These are phyloP conservation scores for Naganishia albida DNA, from an alignment of 1,284 basidiomycete species.

Conservation along the genomic window DNA sequence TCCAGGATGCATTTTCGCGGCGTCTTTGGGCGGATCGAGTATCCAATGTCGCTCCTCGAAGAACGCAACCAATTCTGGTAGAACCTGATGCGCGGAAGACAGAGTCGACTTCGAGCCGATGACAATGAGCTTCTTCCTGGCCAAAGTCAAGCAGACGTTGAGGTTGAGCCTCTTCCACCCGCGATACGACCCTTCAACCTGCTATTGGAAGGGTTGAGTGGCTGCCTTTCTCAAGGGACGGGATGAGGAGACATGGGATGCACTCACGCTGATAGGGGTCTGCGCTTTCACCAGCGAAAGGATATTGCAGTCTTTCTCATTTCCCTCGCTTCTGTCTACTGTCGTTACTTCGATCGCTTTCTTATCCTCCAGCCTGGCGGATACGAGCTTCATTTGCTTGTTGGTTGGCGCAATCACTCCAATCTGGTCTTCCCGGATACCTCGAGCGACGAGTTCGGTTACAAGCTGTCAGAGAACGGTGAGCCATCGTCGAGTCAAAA, in stretches of 20 bases:
- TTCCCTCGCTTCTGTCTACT: constrained; percentile 90
- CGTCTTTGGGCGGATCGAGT: constrained; percentile 4
- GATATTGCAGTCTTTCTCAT: constrained; percentile 93
- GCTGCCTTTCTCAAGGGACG: no score
- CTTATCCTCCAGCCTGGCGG: constrained; percentile 49
- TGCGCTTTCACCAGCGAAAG: constrained; percentile 91
- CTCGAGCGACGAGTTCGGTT: constrained; percentile 65
- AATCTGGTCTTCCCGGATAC: constrained; percentile 69
- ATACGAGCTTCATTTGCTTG: constrained; percentile 82
- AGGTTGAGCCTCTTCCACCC: constrained; percentile 90
- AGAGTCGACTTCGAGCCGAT: constrained; percentile 83
- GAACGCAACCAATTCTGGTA: constrained; percentile 71
- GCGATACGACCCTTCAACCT: constrained; percentile 87
- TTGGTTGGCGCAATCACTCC: constrained; percentile 89
- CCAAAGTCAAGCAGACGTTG: constrained; percentile 86
- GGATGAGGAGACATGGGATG: no score
- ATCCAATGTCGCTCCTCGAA: constrained; percentile 74
- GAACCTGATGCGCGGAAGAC: constrained; percentile 59
- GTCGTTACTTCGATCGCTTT: constrained; percentile 83
- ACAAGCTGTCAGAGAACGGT: constrained; percentile 58
- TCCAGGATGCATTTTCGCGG: background rate
- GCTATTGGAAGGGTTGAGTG: constrained; percentile 15
- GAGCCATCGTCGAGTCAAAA: constrained; percentile 44
- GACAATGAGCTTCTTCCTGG: constrained; percentile 83
- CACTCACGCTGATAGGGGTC: constrained; percentile 66